These are phyloP conservation scores for Lagerstroemia speciosa DNA, from an alignment of 345 rosid genomes.

Conservation along the genomic window DNA sequence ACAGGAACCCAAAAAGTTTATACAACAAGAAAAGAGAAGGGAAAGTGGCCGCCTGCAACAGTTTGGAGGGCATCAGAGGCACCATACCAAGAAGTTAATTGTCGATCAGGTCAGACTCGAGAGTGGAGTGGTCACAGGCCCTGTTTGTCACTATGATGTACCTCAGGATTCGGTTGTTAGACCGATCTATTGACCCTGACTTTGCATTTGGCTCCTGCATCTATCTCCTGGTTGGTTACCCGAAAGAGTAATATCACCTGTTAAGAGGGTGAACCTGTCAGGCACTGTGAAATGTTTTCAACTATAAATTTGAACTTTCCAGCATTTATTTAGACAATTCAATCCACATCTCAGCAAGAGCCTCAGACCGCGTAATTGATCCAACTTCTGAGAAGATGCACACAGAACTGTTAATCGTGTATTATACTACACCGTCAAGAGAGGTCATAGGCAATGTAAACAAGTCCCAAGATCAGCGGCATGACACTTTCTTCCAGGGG, in stretches of 20 bases:
- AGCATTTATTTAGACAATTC: too few relatives aligned
- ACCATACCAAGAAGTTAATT: constrained; percentile 7
- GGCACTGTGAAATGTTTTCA: not conserved
- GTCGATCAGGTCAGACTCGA: constrained; percentile 17
- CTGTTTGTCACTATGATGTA: not conserved
- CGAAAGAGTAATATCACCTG: constrained; percentile 1
- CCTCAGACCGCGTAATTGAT: too few relatives aligned
- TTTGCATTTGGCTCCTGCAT: not conserved
- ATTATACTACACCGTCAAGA: too few relatives aligned
- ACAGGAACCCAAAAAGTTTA: constrained; percentile 1
- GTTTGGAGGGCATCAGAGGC: constrained; percentile 11
- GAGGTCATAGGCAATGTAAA: too few relatives aligned
- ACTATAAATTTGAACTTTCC: not conserved
- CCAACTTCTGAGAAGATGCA: too few relatives aligned
- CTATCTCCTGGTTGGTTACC: not conserved
- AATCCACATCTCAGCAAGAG: too few relatives aligned
- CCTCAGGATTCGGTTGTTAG: not conserved
- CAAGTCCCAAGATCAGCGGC: too few relatives aligned
- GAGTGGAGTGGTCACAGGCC: not conserved
- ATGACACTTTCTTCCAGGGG: too few relatives aligned
- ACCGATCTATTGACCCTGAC: not conserved
- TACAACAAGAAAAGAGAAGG: not conserved
- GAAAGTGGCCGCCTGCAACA: constrained; percentile 13
- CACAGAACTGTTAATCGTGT: too few relatives aligned
- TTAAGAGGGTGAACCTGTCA: not conserved